These are phyloP conservation scores for Golubevia pallescens DNA, from an alignment of 1,284 basidiomycete species.

Conservation along the genomic window DNA sequence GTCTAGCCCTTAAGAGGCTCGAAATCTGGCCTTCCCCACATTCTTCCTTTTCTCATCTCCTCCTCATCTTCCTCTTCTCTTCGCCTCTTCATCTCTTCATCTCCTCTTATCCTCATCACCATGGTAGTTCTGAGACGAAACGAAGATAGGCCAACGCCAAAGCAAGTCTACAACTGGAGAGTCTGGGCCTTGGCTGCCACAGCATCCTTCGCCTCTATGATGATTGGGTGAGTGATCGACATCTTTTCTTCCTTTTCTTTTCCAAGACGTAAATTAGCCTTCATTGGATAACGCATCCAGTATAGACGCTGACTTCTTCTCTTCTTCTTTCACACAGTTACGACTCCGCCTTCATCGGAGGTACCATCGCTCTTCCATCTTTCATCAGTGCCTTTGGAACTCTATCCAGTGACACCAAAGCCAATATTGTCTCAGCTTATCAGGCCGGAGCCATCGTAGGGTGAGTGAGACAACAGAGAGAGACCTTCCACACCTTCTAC, in stretches of 20 bases:
- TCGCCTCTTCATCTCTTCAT: too few relatives aligned
- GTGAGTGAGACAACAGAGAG: too few relatives aligned
- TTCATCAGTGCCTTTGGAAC: conserved; percentile 31
- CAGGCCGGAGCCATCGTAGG: conserved; percentile 25
- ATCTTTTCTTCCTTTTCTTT: too few relatives aligned
- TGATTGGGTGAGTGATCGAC: too few relatives aligned
- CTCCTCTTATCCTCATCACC: not conserved
- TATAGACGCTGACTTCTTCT: too few relatives aligned
- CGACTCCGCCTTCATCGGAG: conserved; percentile 38
- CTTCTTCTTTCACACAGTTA: too few relatives aligned
- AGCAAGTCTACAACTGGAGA: conserved; percentile 69
- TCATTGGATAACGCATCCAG: too few relatives aligned
- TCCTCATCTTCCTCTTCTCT: not conserved
- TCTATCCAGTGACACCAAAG: conserved; percentile 13
- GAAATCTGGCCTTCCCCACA: too few relatives aligned
- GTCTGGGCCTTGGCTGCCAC: conserved; percentile 66
- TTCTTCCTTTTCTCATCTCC: not conserved
- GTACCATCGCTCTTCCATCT: conserved; percentile 25
- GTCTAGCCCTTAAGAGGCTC: too few relatives aligned
- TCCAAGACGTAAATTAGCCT: too few relatives aligned
- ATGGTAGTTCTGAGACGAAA: conserved; percentile 24
- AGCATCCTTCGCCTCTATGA: conserved; percentile 66
- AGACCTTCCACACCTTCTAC: too few relatives aligned
- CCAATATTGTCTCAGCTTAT: conserved; percentile 34
- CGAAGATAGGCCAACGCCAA: conserved; percentile 67